Evolutionary conservation across 768 basidiomycete species (phyloP).

Genomic region (Hypholoma fasciculare): DNA sequence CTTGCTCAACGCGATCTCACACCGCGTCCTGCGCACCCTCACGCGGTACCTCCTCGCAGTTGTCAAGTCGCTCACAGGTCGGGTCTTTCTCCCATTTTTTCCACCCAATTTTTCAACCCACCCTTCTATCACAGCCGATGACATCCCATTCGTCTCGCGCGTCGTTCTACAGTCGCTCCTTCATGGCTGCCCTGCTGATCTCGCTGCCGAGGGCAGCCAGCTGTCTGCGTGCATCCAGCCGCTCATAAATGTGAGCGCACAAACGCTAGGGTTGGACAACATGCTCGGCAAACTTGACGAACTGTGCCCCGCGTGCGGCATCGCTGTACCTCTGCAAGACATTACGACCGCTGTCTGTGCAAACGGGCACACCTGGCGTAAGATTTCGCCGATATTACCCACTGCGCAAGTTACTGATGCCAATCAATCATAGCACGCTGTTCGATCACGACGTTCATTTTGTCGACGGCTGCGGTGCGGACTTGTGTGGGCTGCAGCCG

Average conservation of each 20-base stretch:
- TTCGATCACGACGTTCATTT: slow-evolving; percentile 77
- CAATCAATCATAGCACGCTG: slow-evolving; percentile 58
- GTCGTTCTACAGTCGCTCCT: slow-evolving; percentile 60
- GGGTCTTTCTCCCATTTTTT: slow-evolving; percentile 20
- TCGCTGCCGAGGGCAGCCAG: slow-evolving; percentile 32
- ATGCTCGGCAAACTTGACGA: slow-evolving; percentile 52
- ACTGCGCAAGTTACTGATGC: slow-evolving; percentile 14
- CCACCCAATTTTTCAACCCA: slow-evolving; percentile 1
- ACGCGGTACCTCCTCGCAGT: slow-evolving; percentile 57
- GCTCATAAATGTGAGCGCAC: slow-evolving; percentile 13
- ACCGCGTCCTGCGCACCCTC: slow-evolving; percentile 52
- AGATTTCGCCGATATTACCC: slow-evolving; percentile 22
- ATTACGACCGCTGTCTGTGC: slow-evolving; percentile 61
- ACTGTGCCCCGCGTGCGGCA: slow-evolving; percentile 73
- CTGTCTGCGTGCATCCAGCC: slow-evolving; percentile 29
- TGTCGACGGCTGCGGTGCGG: slow-evolving; percentile 75
- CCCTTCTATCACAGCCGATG: slow-evolving; percentile 40
- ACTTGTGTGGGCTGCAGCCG: slow-evolving; percentile 82
- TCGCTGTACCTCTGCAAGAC: slow-evolving; percentile 58
- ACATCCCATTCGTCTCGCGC: slow-evolving; percentile 66
- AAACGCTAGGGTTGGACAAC: slow-evolving; percentile 14
- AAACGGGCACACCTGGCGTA: slow-evolving; percentile 80
- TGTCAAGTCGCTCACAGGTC: slow-evolving; percentile 43
- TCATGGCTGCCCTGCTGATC: slow-evolving; percentile 44
- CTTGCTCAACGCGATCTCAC: slow-evolving; percentile 52